These are phyloP conservation scores for Chaetomium tenue DNA, from an alignment of 495 filamentous ascomycete species.

Conservation along the genomic window DNA sequence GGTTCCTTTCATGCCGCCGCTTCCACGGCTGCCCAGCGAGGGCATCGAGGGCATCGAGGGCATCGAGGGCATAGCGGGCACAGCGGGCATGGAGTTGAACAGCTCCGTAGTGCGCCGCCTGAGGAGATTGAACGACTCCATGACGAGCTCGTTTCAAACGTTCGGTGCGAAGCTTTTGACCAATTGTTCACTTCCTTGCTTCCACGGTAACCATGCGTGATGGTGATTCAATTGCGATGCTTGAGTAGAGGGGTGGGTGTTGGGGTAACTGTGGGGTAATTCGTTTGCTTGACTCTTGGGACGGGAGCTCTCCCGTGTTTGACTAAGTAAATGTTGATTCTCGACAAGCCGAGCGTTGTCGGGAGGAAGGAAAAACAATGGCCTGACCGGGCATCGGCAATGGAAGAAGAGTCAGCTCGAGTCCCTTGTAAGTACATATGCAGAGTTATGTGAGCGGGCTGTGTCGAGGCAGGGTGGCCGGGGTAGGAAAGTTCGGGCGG, in stretches of 20 bases:
- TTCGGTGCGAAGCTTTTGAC: too few relatives aligned
- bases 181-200: background rate
- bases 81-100: slow-evolving; percentile 36
- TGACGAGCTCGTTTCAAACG: slow-evolving; percentile 15
- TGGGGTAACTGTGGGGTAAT: background rate
- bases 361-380: background rate
- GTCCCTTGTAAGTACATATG: background rate
- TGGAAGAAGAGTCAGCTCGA: background rate
- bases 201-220: background rate
- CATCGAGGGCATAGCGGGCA: slow-evolving; percentile 26
- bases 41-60: slow-evolving; percentile 22
- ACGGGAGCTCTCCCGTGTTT: background rate
- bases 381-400: too few relatives aligned
- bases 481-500: background rate
- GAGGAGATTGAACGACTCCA: slow-evolving; percentile 47
- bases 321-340: too few relatives aligned
- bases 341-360: background rate
- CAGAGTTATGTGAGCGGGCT: slow-evolving; percentile 8
- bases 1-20: slow-evolving; percentile 51
- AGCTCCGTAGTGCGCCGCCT: slow-evolving; percentile 48
- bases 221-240: too few relatives aligned
- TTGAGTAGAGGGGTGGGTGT: too few relatives aligned
- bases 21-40: slow-evolving; percentile 20
- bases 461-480: slow-evolving; percentile 12
- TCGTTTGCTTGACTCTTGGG: too few relatives aligned